Evolutionary conservation across 1,284 basidiomycete species (phyloP).

Genomic region (Caloboletus inedulis): DNA sequence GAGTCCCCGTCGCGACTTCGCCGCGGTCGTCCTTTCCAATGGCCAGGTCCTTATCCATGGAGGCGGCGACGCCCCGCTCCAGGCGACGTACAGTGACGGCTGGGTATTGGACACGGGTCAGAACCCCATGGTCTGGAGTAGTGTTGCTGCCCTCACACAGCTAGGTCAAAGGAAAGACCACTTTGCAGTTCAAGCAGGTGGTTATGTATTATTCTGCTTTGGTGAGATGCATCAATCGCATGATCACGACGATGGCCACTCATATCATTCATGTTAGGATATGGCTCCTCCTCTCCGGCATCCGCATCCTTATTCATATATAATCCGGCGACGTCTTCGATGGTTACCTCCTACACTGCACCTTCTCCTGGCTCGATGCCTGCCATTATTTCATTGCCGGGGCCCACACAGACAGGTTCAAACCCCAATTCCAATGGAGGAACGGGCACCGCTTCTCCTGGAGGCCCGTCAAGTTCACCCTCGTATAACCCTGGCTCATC

Average conservation of each 20-base stretch:
- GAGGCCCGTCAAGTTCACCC: slow-evolving; percentile 8
- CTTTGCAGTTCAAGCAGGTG: slow-evolving; percentile 59
- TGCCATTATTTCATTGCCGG: slow-evolving; percentile 28
- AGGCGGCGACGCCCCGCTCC: slow-evolving; percentile 61
- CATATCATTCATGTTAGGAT: slow-evolving; percentile 45
- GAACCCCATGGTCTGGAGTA: slow-evolving; percentile 55
- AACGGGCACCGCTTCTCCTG: slow-evolving; percentile 5
- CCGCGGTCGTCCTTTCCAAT: slow-evolving; percentile 50
- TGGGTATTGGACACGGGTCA: slow-evolving; percentile 69
- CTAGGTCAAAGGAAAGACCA: slow-evolving; percentile 70
- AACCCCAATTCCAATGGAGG: slow-evolving; percentile 15
- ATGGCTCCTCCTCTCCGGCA: slow-evolving; percentile 42
- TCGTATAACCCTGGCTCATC: slow-evolving; percentile 9
- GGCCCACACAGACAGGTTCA: slow-evolving; percentile 23
- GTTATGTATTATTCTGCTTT: slow-evolving; percentile 71
- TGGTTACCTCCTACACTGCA: slow-evolving; percentile 33
- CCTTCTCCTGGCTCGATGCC: slow-evolving; percentile 26
- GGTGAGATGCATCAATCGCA: slow-evolving; percentile 47
- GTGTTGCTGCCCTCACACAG: slow-evolving; percentile 48
- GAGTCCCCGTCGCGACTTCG: slow-evolving; percentile 64
- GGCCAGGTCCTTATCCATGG: slow-evolving; percentile 72
- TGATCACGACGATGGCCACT: neutral
- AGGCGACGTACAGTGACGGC: slow-evolving; percentile 61
- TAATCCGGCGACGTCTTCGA: slow-evolving; percentile 38
- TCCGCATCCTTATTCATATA: slow-evolving; percentile 53